Evolutionary conservation across 169 alveolate genomes (phyloP), one percentile per base, ranked within the genome.

Genomic region (Eimeria acervulina): DNA sequence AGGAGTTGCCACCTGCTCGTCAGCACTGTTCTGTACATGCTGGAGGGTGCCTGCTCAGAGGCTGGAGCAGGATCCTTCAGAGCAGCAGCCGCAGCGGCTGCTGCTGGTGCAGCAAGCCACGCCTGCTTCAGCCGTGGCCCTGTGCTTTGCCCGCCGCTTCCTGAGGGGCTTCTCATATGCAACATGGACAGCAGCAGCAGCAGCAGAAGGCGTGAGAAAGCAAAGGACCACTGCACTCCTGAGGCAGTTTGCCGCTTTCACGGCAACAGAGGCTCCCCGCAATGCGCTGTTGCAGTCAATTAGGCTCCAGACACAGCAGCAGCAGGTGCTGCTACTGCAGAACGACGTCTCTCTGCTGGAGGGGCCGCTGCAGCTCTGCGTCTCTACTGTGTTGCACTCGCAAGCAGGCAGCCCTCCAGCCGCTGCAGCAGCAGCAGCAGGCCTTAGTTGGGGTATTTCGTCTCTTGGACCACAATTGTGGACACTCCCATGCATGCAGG

Each of bases 401-500:
- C 40, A 1, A 8, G 72, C 31, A 7, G 90, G 31, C 38, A n/a
- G 72, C 55, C 8, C 68, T 13, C 17, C 63, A 47, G 90, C 90
- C 42, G 70, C 70, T 13, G 68, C 68, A 59, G 68, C 68, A n/a
- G 68, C 68, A 4, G 68, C 68, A 12, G 68, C 8, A n/a, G 90
- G 90, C 13, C 90, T 81, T 26, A 44, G 70, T 47, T 44, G 90
- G 90, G 90, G 72, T 72, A 40, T 81, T 44, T 44, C 90, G 4
- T 81, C 90, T 33, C 90, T 81, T 44, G 90, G 90, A 6, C 42
- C 63, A 0, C 90, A 4, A 5, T 5, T 47, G 5, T 81, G 72
- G 90, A 47, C 38, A 33, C 38, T 81, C 13, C 70, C 90, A 0
- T 81, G 90, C 90, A 47, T 81, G 90, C 90, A 81, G 70, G 72